A percentile compares a stretch with the other conserved stretches of the same genome.
Evolutionary conservation across 139 green algal genomes (phyloP).

Genomic region (Diplosphaera chodatii): DNA sequence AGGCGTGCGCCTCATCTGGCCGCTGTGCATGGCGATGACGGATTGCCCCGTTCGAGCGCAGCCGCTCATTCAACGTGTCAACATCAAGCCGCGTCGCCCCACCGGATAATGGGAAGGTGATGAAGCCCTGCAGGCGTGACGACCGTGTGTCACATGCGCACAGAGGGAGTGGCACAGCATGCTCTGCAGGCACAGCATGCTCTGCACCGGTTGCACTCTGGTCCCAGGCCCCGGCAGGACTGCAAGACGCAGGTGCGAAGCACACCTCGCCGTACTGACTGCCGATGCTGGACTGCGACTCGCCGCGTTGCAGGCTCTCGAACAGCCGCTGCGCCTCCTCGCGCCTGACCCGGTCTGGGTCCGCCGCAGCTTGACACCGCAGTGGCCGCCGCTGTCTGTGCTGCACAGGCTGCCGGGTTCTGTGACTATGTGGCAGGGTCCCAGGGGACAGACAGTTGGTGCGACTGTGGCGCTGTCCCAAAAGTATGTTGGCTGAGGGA

Average conservation of each 20-base stretch:
- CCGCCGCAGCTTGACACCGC: not conserved
- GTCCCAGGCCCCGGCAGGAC: no score
- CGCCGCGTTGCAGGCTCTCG: not conserved
- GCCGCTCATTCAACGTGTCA: conserved; percentile 71
- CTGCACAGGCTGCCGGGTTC: no score
- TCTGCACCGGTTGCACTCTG: no score
- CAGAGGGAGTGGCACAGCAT: no score
- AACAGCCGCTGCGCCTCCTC: conserved; percentile 5
- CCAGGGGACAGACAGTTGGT: no score
- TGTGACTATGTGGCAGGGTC: no score
- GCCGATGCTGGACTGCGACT: conserved; percentile 5
- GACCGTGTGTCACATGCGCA: no score
- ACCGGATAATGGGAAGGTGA: conserved; percentile 29
- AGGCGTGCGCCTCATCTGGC: conserved; percentile 75
- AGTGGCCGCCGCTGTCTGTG: not conserved
- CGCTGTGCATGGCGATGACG: conserved; percentile 48
- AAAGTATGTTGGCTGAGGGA: no score
- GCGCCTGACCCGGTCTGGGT: not conserved
- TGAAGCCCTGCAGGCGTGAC: conserved; percentile 45
- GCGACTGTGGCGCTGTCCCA: no score
- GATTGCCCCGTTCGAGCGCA: conserved; percentile 43
- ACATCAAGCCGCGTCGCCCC: conserved; percentile 55
- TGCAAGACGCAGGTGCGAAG: no score
- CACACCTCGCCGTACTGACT: conserved; percentile 33
- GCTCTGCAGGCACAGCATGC: no score